Evolutionary conservation across 495 filamentous ascomycete species (phyloP), one percentile per base, ranked within the genome.

Genomic region (Podospora bellae-mahoneyi): DNA sequence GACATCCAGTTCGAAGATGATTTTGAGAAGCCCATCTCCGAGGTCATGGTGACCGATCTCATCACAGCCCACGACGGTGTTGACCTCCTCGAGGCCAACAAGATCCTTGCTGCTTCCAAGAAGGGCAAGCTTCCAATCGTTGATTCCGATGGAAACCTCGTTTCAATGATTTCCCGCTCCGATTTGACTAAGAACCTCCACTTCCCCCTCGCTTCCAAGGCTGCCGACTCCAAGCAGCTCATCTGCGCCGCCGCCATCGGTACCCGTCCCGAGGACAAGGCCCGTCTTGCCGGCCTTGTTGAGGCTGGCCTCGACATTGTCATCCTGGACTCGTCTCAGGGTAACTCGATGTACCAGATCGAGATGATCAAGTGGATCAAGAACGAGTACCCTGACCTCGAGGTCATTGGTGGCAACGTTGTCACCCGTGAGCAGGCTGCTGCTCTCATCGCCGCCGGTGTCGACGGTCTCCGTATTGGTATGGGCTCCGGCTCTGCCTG

Each of bases 121-220:
- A 99, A 98, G 84, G 95, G 95, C 81, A 99, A 99, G 83, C 89
- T 99, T 60, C 95, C 96, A 54, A 97, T 98, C 69, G 90, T 99
- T 39, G 96, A 99, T 78, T 78, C 86, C 53, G 81, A 89, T 30
- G 90, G 90, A 68, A 96, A 97, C 82, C 87, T 98, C 27, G 89
- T 97, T 56, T 95, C 95, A 34, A 90, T 99, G 77, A 92, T 99
- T 72, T 97, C 94, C 28, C 92, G 95, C 75, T 96, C 93, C 66
- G 95, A 99, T 81, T 83, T 99, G 78, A 97, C 94, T 85, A 99
- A 99, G 87, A 99, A 99, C 81, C 86, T 97, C 15, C 89, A 98
- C 82, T 99, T 94, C 80, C 95, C 95, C 55, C 85, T 97, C 65
- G 95, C 95, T 60, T 98, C 96, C 26, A 99, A 99, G 84, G 89